A percentile compares a stretch with the other conserved stretches of the same genome.
Evolutionary conservation across 306 rosid genomes (phyloP).

Genomic region (Neltuma alba): DNA sequence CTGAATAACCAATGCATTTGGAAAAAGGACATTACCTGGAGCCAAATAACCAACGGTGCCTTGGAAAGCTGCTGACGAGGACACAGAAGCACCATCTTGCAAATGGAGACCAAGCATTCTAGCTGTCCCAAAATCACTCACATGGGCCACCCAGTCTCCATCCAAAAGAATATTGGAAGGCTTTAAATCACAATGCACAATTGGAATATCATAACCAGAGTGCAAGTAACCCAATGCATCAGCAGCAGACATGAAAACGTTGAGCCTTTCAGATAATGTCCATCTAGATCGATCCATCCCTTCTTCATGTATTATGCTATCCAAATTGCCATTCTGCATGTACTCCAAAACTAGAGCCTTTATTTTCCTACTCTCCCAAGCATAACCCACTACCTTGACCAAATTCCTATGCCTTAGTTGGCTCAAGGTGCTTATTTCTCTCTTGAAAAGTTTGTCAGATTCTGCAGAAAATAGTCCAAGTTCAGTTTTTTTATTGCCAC

Average conservation of each 20-base stretch:
- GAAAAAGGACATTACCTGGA: slow-evolving; percentile 63
- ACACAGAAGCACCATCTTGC: slow-evolving; percentile 55
- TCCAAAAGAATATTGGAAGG: slow-evolving; percentile 88
- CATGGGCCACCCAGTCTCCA: slow-evolving; percentile 76
- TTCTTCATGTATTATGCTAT: slow-evolving; percentile 60
- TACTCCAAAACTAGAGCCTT: slow-evolving; percentile 83
- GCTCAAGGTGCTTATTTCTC: slow-evolving; percentile 71
- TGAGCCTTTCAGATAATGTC: slow-evolving; percentile 62
- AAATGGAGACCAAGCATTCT: slow-evolving; percentile 80
- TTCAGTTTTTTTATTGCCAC: slow-evolving; percentile 77
- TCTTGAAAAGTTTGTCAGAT: slow-evolving; percentile 67
- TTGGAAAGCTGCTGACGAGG: slow-evolving; percentile 65
- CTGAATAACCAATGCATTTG: neutral
- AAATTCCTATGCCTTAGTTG: slow-evolving; percentile 84
- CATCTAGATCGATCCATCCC: slow-evolving; percentile 52
- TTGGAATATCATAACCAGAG: slow-evolving; percentile 70
- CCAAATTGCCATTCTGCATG: slow-evolving; percentile 87
- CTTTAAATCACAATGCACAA: slow-evolving; percentile 85
- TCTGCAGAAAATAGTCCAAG: slow-evolving; percentile 60
- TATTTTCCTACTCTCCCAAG: slow-evolving; percentile 79
- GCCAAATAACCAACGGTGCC: slow-evolving; percentile 92
- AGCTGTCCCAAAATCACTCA: slow-evolving; percentile 95
- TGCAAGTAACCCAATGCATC: slow-evolving; percentile 84
- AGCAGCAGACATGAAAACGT: slow-evolving; percentile 63
- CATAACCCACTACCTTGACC: slow-evolving; percentile 85